Evolutionary conservation across 495 filamentous ascomycete species (phyloP).

Genomic region (Aspergillus asperescens): DNA sequence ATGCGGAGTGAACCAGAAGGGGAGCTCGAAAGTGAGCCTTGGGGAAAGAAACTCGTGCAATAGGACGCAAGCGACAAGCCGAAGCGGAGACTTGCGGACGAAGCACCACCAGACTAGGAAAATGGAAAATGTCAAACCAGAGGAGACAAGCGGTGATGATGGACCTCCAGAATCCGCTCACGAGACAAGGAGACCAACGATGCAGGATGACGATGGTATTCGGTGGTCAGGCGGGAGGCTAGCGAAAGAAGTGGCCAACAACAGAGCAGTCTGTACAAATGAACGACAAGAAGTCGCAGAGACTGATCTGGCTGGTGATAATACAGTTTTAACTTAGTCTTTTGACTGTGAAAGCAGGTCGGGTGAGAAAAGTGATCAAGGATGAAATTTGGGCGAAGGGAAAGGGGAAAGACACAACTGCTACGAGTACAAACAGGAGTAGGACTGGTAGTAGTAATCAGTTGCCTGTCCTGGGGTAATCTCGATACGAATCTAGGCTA

Average conservation of each 20-base stretch:
- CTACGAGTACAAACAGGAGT: no score
- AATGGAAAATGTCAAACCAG: not conserved
- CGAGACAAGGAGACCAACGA: constrained; percentile 25
- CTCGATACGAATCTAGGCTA: no score
- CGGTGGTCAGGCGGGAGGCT: constrained; percentile 23
- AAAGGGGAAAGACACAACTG: not conserved
- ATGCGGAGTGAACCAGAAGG: constrained; percentile 5
- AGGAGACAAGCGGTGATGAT: constrained; percentile 6
- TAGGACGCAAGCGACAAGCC: constrained; percentile 2
- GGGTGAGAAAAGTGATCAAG: not conserved
- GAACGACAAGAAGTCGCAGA: not conserved
- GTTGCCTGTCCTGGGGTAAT: no score
- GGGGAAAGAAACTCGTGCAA: not conserved
- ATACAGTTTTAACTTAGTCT: not conserved
- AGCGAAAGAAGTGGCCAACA: constrained; percentile 2
- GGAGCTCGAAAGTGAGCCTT: not conserved
- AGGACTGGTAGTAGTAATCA: no score
- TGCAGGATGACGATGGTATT: constrained; percentile 30
- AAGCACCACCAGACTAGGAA: not conserved
- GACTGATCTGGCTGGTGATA: constrained; percentile 4
- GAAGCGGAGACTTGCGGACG: not conserved
- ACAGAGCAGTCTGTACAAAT: constrained; percentile 2
- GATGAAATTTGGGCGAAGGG: not conserved
- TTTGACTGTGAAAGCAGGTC: not conserved
- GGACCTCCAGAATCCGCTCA: constrained; percentile 13